A percentile compares a stretch with the other conserved stretches of the same genome.
phyloP scores from a whole-genome alignment of 176 grass and related monocot genomes.

The Pharus latifolius region DNA sequence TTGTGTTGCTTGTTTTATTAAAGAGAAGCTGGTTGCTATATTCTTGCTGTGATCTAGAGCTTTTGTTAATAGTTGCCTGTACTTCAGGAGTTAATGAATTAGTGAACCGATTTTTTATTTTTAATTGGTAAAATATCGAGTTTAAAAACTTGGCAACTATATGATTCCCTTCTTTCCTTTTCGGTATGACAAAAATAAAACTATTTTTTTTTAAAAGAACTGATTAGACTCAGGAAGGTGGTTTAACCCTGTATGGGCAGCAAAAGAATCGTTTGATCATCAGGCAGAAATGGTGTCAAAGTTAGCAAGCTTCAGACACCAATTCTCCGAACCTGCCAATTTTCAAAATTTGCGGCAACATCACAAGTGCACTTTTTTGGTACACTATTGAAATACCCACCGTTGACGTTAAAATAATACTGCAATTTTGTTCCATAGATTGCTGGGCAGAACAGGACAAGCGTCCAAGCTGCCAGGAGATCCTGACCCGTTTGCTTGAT shows the following conservation, averaged over 20 bases:
- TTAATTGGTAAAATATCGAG: too few relatives aligned
- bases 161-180: too few relatives aligned
- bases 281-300: not conserved
- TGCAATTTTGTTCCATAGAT: conserved; percentile 44
- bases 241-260: too few relatives aligned
- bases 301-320: not conserved
- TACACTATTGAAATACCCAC: not conserved
- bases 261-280: too few relatives aligned
- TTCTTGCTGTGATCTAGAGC: not conserved
- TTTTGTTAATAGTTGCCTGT: not conserved
- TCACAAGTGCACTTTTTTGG: not conserved
- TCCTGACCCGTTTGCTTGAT: conserved; percentile 88
- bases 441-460: conserved; percentile 86
- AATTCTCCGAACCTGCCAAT: not conserved
- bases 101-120: not conserved
- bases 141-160: too few relatives aligned
- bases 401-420: not conserved
- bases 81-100: not conserved
- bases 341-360: not conserved
- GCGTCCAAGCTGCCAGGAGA: conserved; percentile 86
- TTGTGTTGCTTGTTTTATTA: not conserved
- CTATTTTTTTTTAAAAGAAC: too few relatives aligned
- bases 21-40: not conserved
- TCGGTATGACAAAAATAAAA: too few relatives aligned
- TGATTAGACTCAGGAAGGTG: too few relatives aligned